A percentile compares a stretch with the other conserved stretches of the same genome.
phyloP scores from a whole-genome alignment of 2,329 filamentous ascomycete species.

The Nannizziopsis arthrosporioides region DNA sequence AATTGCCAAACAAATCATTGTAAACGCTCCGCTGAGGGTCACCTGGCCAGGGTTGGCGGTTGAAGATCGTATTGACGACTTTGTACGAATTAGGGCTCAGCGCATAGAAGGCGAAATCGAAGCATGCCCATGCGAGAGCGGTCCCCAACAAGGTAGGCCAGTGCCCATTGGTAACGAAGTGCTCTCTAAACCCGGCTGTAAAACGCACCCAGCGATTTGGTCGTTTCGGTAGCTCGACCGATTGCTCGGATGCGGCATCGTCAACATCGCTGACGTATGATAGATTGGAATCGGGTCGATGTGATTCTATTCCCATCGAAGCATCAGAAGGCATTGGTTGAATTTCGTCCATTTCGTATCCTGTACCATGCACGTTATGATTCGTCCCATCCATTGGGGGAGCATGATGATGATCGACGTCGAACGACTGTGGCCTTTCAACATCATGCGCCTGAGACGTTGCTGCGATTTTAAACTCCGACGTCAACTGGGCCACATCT shows the following conservation, averaged over 20 bases:
- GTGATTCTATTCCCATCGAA: background rate
- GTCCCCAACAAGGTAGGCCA: constrained; percentile 15
- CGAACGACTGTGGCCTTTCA: background rate
- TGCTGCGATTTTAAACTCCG: background rate
- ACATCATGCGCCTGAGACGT: background rate
- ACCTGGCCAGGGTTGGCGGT: background rate
- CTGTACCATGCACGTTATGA: background rate
- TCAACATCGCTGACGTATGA: background rate
- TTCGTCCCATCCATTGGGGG: background rate
- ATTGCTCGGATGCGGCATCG: background rate
- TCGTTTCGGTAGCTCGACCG: background rate
- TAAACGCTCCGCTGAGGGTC: constrained; percentile 12
- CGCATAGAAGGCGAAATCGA: constrained; percentile 17
- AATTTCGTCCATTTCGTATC: background rate
- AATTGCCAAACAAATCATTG: constrained; percentile 11
- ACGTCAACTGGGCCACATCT: constrained; percentile 5
- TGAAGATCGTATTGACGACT: constrained; percentile 14
- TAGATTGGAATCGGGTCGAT: constrained; percentile 14
- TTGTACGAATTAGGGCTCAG: constrained; percentile 15
- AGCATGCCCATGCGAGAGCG: constrained; percentile 15
- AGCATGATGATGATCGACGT: background rate
- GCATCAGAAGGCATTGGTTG: no score
- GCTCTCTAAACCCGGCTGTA: constrained; percentile 11
- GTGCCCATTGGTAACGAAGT: constrained; percentile 14
- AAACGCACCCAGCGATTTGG: constrained; percentile 11